Conservation (phyloP, 2,329 filamentous ascomycete genomes). For the Ophiostoma ulmi region DNA sequence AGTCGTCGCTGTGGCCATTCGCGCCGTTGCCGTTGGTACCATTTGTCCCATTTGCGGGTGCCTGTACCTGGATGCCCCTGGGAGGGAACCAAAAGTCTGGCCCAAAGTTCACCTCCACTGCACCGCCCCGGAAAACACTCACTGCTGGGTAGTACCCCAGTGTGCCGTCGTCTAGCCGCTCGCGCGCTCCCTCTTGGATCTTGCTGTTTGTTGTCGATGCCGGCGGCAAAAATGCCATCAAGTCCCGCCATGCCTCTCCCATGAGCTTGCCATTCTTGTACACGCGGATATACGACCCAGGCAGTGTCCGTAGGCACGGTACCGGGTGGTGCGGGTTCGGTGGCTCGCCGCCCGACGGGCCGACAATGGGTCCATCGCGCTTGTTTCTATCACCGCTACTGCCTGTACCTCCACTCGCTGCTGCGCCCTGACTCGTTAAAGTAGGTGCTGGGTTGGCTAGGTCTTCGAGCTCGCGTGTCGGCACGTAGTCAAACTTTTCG, state of each 20-base stretch:
- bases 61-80: constrained; percentile 40
- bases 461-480: constrained; percentile 83
- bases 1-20: not conserved
- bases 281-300: constrained; percentile 77
- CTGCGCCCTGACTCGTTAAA: constrained; percentile 31
- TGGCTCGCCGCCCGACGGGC: constrained; percentile 39
- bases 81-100: constrained; percentile 89
- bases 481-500: constrained; percentile 84
- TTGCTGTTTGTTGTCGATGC: constrained; percentile 72
- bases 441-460: constrained; percentile 64
- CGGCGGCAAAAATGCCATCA: constrained; percentile 86
- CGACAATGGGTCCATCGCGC: constrained; percentile 30
- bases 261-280: constrained; percentile 89
- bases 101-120: constrained; percentile 90
- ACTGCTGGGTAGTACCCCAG: constrained; percentile 93
- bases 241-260: constrained; percentile 80
- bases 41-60: constrained; percentile 32
- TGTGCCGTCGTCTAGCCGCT: constrained; percentile 89
- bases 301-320: constrained; percentile 76
- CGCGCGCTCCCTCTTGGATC: constrained; percentile 67
- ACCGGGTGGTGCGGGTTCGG: constrained; percentile 68
- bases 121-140: constrained; percentile 84
- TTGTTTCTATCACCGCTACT: constrained; percentile 20
- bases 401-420: constrained; percentile 26
- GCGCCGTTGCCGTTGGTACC: constrained; percentile 20